Conservation (phyloP, 371 early-diverging fungal genomes). For the Blastocladiella emersonii region DNA sequence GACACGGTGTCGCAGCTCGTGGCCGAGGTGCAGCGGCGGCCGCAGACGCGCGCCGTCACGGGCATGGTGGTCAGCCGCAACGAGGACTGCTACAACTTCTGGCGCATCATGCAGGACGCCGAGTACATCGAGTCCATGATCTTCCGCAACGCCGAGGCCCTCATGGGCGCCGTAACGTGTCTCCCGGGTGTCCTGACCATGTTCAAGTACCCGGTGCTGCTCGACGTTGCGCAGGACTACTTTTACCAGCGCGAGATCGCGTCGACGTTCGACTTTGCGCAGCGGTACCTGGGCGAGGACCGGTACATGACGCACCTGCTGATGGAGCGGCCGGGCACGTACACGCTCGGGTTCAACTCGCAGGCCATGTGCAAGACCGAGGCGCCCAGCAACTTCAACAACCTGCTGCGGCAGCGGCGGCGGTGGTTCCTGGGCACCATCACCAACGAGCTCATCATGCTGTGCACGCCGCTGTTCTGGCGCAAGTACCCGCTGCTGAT, state of each 20-base stretch:
- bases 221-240: conserved; percentile 15
- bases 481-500: conserved; percentile 13
- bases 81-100: conserved; percentile 9
- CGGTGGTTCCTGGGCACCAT: conserved; percentile 13
- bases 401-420: conserved; percentile 4
- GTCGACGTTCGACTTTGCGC: conserved; percentile 3
- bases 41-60: conserved; percentile 14
- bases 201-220: conserved; percentile 16
- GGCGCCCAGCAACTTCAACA: conserved; percentile 3
- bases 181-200: conserved; percentile 27
- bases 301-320: conserved; percentile 19
- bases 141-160: conserved; percentile 16
- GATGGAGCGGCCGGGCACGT: conserved; percentile 2
- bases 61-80: conserved; percentile 12
- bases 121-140: conserved; percentile 24
- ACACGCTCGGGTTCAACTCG: conserved; percentile 4
- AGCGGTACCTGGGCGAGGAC: conserved; percentile 19
- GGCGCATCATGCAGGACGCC: conserved; percentile 19
- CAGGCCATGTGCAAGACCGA: conserved; percentile 7
- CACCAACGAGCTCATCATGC: conserved; percentile 16
- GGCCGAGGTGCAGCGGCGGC: conserved; percentile 15
- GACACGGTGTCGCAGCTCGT: conserved; percentile 19
- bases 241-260: conserved; percentile 16
- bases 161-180: conserved; percentile 21
- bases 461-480: conserved; percentile 15